Evolutionary conservation across 2,329 filamentous ascomycete species (phyloP).

Genomic region (Xylariaceae sp.): DNA sequence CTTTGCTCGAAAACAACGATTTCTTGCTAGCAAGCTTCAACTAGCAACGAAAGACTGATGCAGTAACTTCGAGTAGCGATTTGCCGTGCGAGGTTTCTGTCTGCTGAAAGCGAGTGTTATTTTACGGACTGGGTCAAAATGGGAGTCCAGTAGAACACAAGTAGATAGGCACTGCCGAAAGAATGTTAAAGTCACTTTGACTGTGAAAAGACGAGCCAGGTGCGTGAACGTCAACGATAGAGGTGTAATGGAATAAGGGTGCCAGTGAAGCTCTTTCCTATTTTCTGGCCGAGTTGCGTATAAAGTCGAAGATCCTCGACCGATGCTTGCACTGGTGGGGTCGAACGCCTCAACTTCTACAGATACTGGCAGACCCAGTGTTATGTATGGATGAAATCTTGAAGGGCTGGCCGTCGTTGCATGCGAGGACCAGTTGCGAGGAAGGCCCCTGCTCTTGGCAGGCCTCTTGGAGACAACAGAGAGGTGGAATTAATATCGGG

Average conservation of each 20-base stretch:
- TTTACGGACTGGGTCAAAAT: too few relatives aligned
- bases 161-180: constrained; percentile 2
- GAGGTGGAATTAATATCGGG: constrained; percentile 49
- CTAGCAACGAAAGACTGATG: too few relatives aligned
- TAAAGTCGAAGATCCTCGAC: constrained; percentile 38
- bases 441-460: constrained; percentile 39
- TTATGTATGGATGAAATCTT: constrained; percentile 43
- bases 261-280: constrained; percentile 22
- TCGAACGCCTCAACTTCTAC: constrained; percentile 38
- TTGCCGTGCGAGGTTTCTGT: too few relatives aligned
- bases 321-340: constrained; percentile 40
- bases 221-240: constrained; percentile 17
- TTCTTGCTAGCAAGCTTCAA: too few relatives aligned
- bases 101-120: too few relatives aligned
- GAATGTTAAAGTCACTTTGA: constrained; percentile 5
- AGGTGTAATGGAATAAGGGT: constrained; percentile 17
- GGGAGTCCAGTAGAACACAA: background rate
- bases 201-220: constrained; percentile 5
- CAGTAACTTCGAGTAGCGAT: too few relatives aligned
- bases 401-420: constrained; percentile 38
- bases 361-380: constrained; percentile 38
- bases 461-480: constrained; percentile 42
- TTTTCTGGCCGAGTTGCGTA: constrained; percentile 33
- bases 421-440: constrained; percentile 39
- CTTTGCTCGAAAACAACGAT: too few relatives aligned